Evolutionary conservation across 306 rosid species (phyloP).

Genomic region (Nissolia schottii): DNA sequence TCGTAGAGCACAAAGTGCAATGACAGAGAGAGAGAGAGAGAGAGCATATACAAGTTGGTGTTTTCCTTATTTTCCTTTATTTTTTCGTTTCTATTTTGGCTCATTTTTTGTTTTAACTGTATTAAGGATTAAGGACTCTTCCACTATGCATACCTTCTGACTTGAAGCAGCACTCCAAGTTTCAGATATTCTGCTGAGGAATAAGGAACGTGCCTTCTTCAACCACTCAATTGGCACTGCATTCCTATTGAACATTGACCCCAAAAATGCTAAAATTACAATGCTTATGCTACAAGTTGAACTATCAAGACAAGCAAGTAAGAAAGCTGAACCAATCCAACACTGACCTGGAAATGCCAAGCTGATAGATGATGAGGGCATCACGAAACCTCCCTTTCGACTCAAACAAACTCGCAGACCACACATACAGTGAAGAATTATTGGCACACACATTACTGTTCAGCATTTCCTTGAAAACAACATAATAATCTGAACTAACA

Average conservation of each 20-base stretch:
- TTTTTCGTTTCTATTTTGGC: background rate
- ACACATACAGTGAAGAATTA: conserved; percentile 44
- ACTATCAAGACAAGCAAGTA: conserved; percentile 16
- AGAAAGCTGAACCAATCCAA: background rate
- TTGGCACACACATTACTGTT: conserved; percentile 49
- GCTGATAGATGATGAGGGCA: conserved; percentile 61
- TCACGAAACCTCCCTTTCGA: conserved; percentile 53
- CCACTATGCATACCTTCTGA: conserved; percentile 37
- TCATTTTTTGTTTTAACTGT: background rate
- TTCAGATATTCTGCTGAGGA: conserved; percentile 61
- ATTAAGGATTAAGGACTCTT: background rate
- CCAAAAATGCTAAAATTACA: conserved; percentile 20
- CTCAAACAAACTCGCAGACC: conserved; percentile 37
- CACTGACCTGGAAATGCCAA: conserved; percentile 64
- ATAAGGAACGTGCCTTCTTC: conserved; percentile 59
- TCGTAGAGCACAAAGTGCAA: background rate
- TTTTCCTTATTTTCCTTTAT: background rate
- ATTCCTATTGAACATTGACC: conserved; percentile 44
- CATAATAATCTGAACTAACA: conserved; percentile 44
- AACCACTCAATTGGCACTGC: conserved; percentile 73
- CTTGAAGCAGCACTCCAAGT: conserved; percentile 40
- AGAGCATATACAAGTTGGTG: background rate
- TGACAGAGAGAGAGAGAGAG: background rate
- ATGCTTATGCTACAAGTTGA: background rate
- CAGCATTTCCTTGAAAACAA: conserved; percentile 52